Conservation (phyloP, 768 basidiomycete genomes). For the Trametes maxima region DNA sequence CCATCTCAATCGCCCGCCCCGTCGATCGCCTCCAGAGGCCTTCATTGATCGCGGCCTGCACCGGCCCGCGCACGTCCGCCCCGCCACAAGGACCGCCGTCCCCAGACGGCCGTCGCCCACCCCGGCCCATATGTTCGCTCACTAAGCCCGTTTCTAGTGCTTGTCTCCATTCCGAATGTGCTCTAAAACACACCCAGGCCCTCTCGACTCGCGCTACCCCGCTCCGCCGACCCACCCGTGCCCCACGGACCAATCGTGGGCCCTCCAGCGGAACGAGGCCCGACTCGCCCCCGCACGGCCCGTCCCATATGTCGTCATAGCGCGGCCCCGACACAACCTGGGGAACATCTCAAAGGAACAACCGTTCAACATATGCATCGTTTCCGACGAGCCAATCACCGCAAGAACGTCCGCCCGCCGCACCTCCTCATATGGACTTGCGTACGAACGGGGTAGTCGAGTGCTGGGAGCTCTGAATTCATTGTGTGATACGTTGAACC, state of each 20-base stretch:
- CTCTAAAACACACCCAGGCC: not conserved
- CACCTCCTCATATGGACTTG: not conserved
- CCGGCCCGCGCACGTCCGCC: slow-evolving; percentile 2
- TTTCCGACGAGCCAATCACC: not conserved
- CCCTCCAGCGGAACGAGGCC: not conserved
- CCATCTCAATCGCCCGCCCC: slow-evolving; percentile 1
- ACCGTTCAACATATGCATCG: too few relatives aligned
- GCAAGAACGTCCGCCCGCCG: not conserved
- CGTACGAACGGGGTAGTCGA: too few relatives aligned
- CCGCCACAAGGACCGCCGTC: too few relatives aligned
- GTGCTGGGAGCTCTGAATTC: too few relatives aligned
- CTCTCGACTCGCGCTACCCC: not conserved
- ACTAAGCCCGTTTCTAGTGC: not conserved
- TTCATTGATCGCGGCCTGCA: not conserved
- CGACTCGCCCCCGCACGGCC: slow-evolving; percentile 1
- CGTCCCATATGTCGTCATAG: slow-evolving; percentile 6
- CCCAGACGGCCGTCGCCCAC: too few relatives aligned
- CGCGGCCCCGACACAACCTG: not conserved
- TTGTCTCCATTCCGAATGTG: not conserved
- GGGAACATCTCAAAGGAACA: too few relatives aligned
- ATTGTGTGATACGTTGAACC: too few relatives aligned
- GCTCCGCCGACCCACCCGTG: not conserved
- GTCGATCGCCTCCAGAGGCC: not conserved
- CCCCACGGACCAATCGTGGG: too few relatives aligned
- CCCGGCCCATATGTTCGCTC: too few relatives aligned